Conservation (phyloP, 169 alveolate genomes). For the Cryptosporidium felis region DNA sequence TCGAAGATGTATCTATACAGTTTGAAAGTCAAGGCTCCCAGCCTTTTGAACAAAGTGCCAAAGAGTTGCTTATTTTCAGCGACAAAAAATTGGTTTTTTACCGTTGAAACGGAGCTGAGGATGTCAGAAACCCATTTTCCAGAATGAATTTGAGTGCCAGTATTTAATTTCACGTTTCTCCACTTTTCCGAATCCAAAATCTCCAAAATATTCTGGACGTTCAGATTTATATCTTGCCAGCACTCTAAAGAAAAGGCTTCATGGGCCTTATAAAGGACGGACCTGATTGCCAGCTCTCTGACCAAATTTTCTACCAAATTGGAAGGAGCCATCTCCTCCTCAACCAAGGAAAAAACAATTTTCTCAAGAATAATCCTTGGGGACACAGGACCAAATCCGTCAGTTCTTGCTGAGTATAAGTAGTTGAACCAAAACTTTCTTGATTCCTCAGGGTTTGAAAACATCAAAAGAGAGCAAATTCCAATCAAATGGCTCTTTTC, state of each 20-base stretch:
- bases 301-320: not conserved
- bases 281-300: too few relatives aligned
- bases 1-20: not conserved
- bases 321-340: not conserved
- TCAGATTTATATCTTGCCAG: too few relatives aligned
- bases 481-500: slow-evolving; percentile 1
- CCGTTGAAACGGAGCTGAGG: not conserved
- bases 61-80: not conserved
- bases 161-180: not conserved
- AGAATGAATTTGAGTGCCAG: not conserved
- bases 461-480: not conserved
- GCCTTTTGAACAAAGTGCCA: not conserved
- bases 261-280: too few relatives aligned
- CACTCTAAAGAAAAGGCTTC: too few relatives aligned
- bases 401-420: too few relatives aligned
- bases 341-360: not conserved
- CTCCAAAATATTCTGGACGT: not conserved
- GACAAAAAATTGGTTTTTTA: not conserved
- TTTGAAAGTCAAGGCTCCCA: slow-evolving; percentile 5
- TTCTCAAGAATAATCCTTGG: too few relatives aligned
- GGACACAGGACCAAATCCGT: too few relatives aligned
- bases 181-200: slow-evolving; percentile 20
- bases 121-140: slow-evolving; percentile 4
- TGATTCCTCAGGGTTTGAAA: not conserved
- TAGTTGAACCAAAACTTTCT: not conserved